Evolutionary conservation across 345 rosid genomes (phyloP).

Genomic region (Boechera divaricarpa): DNA sequence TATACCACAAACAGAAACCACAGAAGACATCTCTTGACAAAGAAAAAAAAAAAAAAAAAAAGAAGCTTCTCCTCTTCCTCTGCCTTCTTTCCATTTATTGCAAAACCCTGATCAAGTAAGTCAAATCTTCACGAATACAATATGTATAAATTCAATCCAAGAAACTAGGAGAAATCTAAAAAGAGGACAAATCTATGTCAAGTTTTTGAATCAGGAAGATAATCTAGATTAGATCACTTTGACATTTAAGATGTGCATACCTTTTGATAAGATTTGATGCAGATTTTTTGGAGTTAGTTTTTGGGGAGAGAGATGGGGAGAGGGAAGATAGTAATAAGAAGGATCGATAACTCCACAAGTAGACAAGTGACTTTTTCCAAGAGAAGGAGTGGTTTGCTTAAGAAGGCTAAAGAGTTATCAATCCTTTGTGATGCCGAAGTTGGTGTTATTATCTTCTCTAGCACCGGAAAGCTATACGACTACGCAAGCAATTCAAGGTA

Average conservation of each 20-base stretch:
- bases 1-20: slow-evolving; percentile 28
- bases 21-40: slow-evolving; percentile 18
- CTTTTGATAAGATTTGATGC: background rate
- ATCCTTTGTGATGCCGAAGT: slow-evolving; percentile 52
- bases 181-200: slow-evolving; percentile 18
- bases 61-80: slow-evolving; percentile 42
- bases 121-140: slow-evolving; percentile 28
- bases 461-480: slow-evolving; percentile 49
- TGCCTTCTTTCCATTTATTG: slow-evolving; percentile 30
- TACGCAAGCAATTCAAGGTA: slow-evolving; percentile 49
- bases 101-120: slow-evolving; percentile 45
- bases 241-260: slow-evolving; percentile 12
- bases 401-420: slow-evolving; percentile 46
- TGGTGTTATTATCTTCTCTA: slow-evolving; percentile 48
- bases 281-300: background rate
- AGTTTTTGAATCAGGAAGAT: slow-evolving; percentile 5
- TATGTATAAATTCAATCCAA: slow-evolving; percentile 17
- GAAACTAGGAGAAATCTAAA: slow-evolving; percentile 17
- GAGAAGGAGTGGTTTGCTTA: slow-evolving; percentile 48
- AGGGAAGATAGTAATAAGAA: slow-evolving; percentile 44
- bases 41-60: background rate
- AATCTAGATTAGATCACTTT: slow-evolving; percentile 23
- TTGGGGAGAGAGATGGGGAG: slow-evolving; percentile 40
- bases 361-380: slow-evolving; percentile 51
- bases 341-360: slow-evolving; percentile 49